These are phyloP conservation scores for Pseudocercospora crystallina DNA, from an alignment of 2,329 filamentous ascomycete genomes.

Conservation along the genomic window DNA sequence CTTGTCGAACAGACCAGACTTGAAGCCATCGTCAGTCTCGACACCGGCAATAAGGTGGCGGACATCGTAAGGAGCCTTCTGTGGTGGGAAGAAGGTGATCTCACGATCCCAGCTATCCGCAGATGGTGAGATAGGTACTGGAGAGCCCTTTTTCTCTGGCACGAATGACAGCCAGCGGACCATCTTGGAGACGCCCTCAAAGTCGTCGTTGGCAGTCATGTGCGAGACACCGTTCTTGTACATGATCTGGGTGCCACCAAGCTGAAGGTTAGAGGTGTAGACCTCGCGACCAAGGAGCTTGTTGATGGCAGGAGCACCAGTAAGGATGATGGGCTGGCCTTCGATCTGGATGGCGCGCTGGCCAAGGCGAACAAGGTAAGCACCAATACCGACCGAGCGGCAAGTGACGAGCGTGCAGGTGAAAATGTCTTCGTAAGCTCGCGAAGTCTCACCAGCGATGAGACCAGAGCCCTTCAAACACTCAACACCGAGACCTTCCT, in stretches of 20 bases:
- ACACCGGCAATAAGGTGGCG: constrained; percentile 90
- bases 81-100: constrained; percentile 74
- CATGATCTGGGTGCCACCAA: constrained; percentile 99
- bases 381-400: constrained; percentile 97
- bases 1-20: constrained; percentile 91
- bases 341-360: constrained; percentile 99
- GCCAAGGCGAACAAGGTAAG: constrained; percentile 95
- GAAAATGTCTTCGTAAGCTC: constrained; percentile 98
- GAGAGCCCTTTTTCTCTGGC: constrained; percentile 89
- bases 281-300: constrained; percentile 97
- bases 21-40: constrained; percentile 80
- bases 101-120: constrained; percentile 91
- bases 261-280: constrained; percentile 97
- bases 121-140: constrained; percentile 86
- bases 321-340: constrained; percentile 97
- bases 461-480: constrained; percentile 95
- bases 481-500: constrained; percentile 96
- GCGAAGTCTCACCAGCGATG: constrained; percentile 94
- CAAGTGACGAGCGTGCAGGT: constrained; percentile 97
- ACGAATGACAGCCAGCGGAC: constrained; percentile 98
- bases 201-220: constrained; percentile 97
- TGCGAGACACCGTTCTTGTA: constrained; percentile 99
- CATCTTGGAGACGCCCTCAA: constrained; percentile 96
- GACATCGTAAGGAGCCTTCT: constrained; percentile 87
- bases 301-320: constrained; percentile 95